Conservation (phyloP, 768 basidiomycete genomes). For the Fistulinella prunicolor region DNA sequence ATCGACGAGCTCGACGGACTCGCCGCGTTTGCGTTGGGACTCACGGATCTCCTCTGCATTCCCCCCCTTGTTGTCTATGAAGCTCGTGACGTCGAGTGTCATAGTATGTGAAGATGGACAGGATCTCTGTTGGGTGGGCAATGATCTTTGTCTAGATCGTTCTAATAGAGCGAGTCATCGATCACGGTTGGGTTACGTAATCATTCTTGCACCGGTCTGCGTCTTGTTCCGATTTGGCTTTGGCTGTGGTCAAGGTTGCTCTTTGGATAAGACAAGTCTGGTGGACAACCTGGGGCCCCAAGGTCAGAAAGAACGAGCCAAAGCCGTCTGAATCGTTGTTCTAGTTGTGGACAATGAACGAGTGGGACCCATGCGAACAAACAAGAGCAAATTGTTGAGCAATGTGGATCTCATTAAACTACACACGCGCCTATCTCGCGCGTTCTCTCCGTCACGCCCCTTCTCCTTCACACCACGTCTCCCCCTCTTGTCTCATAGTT, state of each 20-base stretch:
- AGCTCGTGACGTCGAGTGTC: conserved; percentile 79
- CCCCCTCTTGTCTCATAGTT: background rate
- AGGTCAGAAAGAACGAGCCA: too few species aligned
- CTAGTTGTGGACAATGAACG: conserved; percentile 1
- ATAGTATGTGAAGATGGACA: conserved; percentile 48
- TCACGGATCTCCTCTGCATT: conserved; percentile 87
- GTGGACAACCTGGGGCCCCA: too few species aligned
- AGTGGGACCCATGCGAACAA: conserved; percentile 14
- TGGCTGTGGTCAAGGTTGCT: too few species aligned
- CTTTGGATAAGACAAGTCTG: too few species aligned
- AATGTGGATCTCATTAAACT: background rate
- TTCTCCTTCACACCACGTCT: background rate
- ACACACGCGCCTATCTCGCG: conserved; percentile 9
- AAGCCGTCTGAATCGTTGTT: too few species aligned
- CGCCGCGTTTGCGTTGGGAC: conserved; percentile 88
- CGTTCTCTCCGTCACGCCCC: conserved; percentile 1
- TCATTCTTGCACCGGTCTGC: background rate
- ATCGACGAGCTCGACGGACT: conserved; percentile 89
- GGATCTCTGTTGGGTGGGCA: background rate
- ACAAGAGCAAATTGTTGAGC: conserved; percentile 24
- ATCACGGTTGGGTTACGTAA: conserved; percentile 11
- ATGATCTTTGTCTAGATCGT: background rate
- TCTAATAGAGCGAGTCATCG: background rate
- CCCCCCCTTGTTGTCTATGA: conserved; percentile 88
- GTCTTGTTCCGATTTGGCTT: too few species aligned